A percentile compares a stretch with the other conserved stretches of the same genome.
These are phyloP conservation scores for Prosopis cineraria DNA, from an alignment of 306 rosid genomes.

Conservation along the genomic window DNA sequence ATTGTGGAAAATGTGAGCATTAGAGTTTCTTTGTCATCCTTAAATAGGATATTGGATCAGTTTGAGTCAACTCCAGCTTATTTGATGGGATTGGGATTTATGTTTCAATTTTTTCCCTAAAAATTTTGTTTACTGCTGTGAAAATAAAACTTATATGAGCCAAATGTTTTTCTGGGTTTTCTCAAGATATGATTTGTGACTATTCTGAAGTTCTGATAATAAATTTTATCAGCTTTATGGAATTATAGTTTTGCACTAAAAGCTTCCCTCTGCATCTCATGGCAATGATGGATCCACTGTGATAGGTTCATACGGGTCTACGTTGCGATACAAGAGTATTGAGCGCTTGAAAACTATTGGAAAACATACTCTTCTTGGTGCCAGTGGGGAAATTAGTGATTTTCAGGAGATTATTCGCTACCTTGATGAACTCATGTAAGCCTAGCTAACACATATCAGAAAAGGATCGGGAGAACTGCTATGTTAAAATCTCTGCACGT, in stretches of 20 bases:
- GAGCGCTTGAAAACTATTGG: constrained; percentile 86
- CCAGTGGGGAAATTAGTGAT: constrained; percentile 96
- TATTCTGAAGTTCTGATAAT: neutral
- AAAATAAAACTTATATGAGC: neutral
- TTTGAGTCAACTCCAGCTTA: constrained; percentile 1
- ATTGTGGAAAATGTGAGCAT: neutral
- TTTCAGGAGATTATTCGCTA: constrained; percentile 68
- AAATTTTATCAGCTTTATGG: constrained; percentile 18
- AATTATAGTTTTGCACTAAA: constrained; percentile 1
- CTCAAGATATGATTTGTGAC: neutral
- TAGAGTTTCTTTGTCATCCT: neutral
- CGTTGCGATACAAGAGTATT: constrained; percentile 88
- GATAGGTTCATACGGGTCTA: constrained; percentile 93
- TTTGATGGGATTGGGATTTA: neutral
- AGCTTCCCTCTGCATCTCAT: neutral
- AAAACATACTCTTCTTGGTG: constrained; percentile 91
- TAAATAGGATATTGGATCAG: neutral
- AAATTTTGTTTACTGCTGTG: neutral
- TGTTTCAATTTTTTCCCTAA: neutral
- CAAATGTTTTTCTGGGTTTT: neutral
- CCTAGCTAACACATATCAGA: constrained; percentile 9
- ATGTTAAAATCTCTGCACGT: constrained; percentile 3
- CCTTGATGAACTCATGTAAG: constrained; percentile 91
- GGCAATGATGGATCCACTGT: constrained; percentile 20
- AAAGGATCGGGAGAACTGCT: neutral